Conservation (phyloP, 2,329 filamentous ascomycete genomes). For the Cordyceps tenuipes region DNA sequence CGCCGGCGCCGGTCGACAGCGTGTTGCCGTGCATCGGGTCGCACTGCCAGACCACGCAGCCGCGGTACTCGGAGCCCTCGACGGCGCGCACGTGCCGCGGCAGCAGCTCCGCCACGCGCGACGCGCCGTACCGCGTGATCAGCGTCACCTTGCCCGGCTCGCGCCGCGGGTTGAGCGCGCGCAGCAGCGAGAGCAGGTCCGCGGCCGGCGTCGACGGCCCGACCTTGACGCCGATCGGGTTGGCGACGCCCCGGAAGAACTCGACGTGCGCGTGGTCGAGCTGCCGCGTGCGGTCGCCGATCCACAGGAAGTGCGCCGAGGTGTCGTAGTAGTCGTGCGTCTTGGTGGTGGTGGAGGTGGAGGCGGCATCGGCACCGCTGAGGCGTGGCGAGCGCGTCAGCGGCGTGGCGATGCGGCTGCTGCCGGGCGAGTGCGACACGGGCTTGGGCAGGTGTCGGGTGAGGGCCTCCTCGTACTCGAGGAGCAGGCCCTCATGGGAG, state of each 20-base stretch:
- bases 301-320: conserved; percentile 95
- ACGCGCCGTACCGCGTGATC: conserved; percentile 88
- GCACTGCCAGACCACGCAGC: conserved; percentile 86
- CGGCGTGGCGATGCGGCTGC: conserved; percentile 21
- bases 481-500: conserved; percentile 84
- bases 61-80: conserved; percentile 61
- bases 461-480: conserved; percentile 88
- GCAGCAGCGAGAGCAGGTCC: conserved; percentile 71
- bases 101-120: conserved; percentile 65
- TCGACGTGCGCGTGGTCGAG: conserved; percentile 91
- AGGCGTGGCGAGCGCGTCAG: conserved; percentile 16
- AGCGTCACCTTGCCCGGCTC: conserved; percentile 91
- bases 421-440: conserved; percentile 26
- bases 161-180: conserved; percentile 72
- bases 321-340: conserved; percentile 79
- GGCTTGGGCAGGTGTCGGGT: conserved; percentile 69
- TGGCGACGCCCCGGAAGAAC: conserved; percentile 92
- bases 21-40: conserved; percentile 96
- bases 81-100: conserved; percentile 84
- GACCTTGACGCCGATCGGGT: conserved; percentile 94
- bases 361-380: conserved; percentile 14
- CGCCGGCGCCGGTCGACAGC: conserved; percentile 58
- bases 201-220: conserved; percentile 72
- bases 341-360: conserved; percentile 13
- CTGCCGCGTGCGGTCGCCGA: conserved; percentile 91